Conservation (phyloP, 768 basidiomycete species). For the Podaxis sp. region DNA sequence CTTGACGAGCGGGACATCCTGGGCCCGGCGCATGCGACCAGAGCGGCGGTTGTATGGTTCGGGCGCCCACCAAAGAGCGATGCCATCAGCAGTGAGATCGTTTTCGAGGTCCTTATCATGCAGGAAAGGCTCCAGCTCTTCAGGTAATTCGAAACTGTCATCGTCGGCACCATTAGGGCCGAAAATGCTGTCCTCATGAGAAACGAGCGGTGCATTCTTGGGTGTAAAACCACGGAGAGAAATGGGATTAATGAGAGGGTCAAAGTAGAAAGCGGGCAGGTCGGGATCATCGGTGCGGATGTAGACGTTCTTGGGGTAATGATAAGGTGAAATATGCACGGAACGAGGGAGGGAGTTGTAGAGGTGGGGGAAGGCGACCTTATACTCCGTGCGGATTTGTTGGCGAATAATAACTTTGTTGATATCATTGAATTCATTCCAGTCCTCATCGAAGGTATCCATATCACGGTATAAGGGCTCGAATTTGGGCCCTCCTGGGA, state of each 20-base stretch:
- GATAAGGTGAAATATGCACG: conserved; percentile 89
- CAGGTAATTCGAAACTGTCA: conserved; percentile 86
- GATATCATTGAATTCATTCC: conserved; percentile 99
- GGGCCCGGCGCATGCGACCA: conserved; percentile 90
- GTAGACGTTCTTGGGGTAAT: conserved; percentile 95
- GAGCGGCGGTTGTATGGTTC: conserved; percentile 93
- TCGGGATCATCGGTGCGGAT: conserved; percentile 99
- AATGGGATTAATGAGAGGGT: conserved; percentile 97
- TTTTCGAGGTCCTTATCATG: conserved; percentile 78
- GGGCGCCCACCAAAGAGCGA: conserved; percentile 98
- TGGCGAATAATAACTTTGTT: conserved; percentile 99
- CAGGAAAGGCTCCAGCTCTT: conserved; percentile 77
- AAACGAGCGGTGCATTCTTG: conserved; percentile 78
- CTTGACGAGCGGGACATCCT: conserved; percentile 95
- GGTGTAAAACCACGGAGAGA: conserved; percentile 84
- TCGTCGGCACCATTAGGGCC: conserved; percentile 85
- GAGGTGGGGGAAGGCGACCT: conserved; percentile 97
- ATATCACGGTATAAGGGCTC: conserved; percentile 97
- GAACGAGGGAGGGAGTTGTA: conserved; percentile 98
- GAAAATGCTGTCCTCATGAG: conserved; percentile 93
- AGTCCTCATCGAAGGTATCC: conserved; percentile 97
- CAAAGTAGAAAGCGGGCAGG: conserved; percentile 98
- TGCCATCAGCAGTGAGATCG: conserved; percentile 92
- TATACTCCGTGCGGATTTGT: conserved; percentile 98
- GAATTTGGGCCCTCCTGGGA: conserved; percentile 98